Percentiles rank a stretch among this genome's conserved stretches.
phyloP scores from a whole-genome alignment of 352 stramenopile species.

The Phytophthora capsici region DNA sequence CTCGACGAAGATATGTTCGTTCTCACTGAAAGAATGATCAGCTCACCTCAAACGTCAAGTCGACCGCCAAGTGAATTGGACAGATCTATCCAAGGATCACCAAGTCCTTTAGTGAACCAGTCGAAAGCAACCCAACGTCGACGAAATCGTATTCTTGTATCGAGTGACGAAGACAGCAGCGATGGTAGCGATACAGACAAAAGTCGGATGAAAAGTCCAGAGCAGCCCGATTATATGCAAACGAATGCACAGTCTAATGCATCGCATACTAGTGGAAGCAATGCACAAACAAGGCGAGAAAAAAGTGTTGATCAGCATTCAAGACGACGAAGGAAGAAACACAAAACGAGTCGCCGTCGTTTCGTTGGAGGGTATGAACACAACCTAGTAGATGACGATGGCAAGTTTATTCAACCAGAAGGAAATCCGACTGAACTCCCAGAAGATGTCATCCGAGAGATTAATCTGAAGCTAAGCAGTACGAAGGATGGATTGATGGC shows the following conservation, averaged over 20 bases:
- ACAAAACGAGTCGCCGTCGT: slow-evolving; percentile 34
- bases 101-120: slow-evolving; percentile 7
- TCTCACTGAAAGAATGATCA: background rate
- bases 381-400: slow-evolving; percentile 58
- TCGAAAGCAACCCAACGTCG: slow-evolving; percentile 26
- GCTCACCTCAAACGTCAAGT: slow-evolving; percentile 15
- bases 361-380: slow-evolving; percentile 84
- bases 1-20: slow-evolving; percentile 30
- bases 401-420: slow-evolving; percentile 86
- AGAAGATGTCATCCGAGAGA: slow-evolving; percentile 74
- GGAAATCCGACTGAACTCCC: slow-evolving; percentile 76
- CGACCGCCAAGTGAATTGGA: background rate
- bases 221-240: background rate
- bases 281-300: background rate
- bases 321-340: slow-evolving; percentile 16
- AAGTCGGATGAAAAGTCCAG: slow-evolving; percentile 3
- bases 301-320: slow-evolving; percentile 1
- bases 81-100: no score
- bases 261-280: background rate
- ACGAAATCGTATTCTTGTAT: slow-evolving; percentile 45
- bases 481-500: slow-evolving; percentile 43
- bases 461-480: slow-evolving; percentile 47
- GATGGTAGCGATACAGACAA: slow-evolving; percentile 14
- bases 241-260: background rate
- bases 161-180: slow-evolving; percentile 43